A percentile compares a stretch with the other conserved stretches of the same genome.
Conservation (phyloP, 2,329 filamentous ascomycete genomes). For the Fusarium pseudograminearum region DNA sequence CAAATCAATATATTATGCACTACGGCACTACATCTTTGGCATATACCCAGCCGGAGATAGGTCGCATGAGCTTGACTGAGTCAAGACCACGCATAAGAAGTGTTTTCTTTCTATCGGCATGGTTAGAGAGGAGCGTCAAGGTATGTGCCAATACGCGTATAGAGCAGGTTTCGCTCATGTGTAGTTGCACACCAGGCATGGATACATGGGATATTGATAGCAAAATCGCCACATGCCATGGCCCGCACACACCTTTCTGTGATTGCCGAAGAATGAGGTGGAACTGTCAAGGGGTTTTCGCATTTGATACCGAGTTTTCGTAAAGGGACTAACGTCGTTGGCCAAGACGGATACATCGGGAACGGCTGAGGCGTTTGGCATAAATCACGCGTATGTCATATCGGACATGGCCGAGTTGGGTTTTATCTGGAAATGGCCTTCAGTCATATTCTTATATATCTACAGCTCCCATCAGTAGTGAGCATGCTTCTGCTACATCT, state of each 20-base stretch:
- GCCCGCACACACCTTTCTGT: conserved; percentile 10
- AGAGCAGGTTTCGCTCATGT: not conserved
- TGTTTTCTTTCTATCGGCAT: not conserved
- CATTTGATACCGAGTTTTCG: conserved; percentile 23
- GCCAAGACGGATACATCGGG: conserved; percentile 15
- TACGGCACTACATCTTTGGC: not conserved
- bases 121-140: not conserved
- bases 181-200: not conserved
- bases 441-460: not conserved
- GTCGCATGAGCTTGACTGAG: not conserved
- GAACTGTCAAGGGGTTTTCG: conserved; percentile 24
- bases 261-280: conserved; percentile 5
- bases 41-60: not conserved
- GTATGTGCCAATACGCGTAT: not conserved
- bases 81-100: not conserved
- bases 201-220: conserved; percentile 2
- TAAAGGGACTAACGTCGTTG: conserved; percentile 16
- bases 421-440: not conserved
- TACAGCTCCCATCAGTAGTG: not conserved
- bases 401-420: not conserved
- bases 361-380: conserved; percentile 6
- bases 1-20: not conserved
- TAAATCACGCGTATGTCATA: conserved; percentile 28
- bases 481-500: not conserved
- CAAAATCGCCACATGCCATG: conserved; percentile 5